These are phyloP conservation scores for Hondaea fermentalgiana DNA, from an alignment of 108 stramenopile species.

Conservation along the genomic window DNA sequence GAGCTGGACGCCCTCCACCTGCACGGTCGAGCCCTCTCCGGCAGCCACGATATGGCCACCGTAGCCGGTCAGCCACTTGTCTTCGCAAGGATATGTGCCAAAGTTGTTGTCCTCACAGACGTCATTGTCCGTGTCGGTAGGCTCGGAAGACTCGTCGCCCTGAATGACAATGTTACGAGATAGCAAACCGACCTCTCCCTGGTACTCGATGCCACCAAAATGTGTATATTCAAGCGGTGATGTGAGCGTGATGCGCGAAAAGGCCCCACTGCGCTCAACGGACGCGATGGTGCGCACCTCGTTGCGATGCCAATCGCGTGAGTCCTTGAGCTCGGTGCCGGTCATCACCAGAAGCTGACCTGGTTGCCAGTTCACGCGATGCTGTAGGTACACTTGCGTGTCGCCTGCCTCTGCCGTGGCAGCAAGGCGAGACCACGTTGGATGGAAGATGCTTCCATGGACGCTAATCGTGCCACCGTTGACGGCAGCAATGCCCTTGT, in stretches of 20 bases:
- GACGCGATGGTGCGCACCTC: slow-evolving; percentile 33
- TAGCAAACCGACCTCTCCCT: slow-evolving; percentile 51
- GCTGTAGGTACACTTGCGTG: slow-evolving; percentile 26
- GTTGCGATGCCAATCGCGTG: slow-evolving; percentile 34
- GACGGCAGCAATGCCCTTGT: not conserved
- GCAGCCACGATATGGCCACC: too few relatives aligned
- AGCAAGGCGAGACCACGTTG: slow-evolving; percentile 46
- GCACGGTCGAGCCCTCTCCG: too few relatives aligned
- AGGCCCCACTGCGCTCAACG: not conserved
- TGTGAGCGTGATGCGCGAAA: slow-evolving; percentile 29
- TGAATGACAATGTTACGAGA: slow-evolving; percentile 45
- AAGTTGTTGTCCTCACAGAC: not conserved
- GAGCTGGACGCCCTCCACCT: not conserved
- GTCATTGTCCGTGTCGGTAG: not conserved
- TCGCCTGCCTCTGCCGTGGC: slow-evolving; percentile 28
- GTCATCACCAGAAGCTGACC: slow-evolving; percentile 42
- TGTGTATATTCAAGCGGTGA: slow-evolving; percentile 27
- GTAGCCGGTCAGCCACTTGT: slow-evolving; percentile 27
- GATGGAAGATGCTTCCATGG: slow-evolving; percentile 36
- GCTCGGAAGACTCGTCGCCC: slow-evolving; percentile 23
- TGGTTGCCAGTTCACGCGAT: slow-evolving; percentile 42
- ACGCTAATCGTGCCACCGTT: not conserved
- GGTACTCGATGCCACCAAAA: slow-evolving; percentile 37
- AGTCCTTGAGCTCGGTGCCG: slow-evolving; percentile 35
- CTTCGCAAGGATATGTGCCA: not conserved